A percentile compares a stretch with the other conserved stretches of the same genome.
Conservation (phyloP, 208 protist species). For the Trichomonas gallinae region DNA sequence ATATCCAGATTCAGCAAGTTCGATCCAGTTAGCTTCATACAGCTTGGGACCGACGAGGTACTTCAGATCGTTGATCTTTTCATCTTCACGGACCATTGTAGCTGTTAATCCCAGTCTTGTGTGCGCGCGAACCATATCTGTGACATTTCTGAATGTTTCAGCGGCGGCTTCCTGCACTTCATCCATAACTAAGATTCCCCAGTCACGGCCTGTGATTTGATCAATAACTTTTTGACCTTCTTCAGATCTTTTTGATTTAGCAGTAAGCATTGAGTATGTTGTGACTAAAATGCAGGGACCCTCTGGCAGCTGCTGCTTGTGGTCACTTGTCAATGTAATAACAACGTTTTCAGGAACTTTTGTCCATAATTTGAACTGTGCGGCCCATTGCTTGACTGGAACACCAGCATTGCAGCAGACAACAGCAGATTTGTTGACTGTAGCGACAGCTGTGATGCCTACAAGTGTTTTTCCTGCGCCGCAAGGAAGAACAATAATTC, state of each 20-base stretch:
- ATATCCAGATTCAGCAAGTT: constrained; percentile 69
- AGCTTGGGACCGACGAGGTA: constrained; percentile 94
- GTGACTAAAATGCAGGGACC: constrained; percentile 70
- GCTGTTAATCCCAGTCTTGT: constrained; percentile 87
- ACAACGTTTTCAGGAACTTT: background rate
- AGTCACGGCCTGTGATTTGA: constrained; percentile 45
- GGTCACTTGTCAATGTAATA: background rate
- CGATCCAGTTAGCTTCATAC: constrained; percentile 88
- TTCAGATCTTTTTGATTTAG: constrained; percentile 48
- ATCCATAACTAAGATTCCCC: constrained; percentile 96
- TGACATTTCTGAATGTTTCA: constrained; percentile 67
- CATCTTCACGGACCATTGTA: constrained; percentile 73
- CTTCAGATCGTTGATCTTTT: constrained; percentile 85
- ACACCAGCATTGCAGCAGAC: background rate
- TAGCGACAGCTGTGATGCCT: constrained; percentile 62
- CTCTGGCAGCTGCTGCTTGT: background rate
- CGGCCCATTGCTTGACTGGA: constrained; percentile 38
- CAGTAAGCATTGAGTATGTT: constrained; percentile 93
- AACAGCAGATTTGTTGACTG: constrained; percentile 28
- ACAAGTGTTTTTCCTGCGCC: constrained; percentile 98
- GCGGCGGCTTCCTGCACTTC: constrained; percentile 88
- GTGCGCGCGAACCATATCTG: constrained; percentile 60
- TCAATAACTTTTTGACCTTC: constrained; percentile 28
- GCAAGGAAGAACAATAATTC: constrained; percentile 96
- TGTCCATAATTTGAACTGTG: constrained; percentile 35